Evolutionary conservation across 2,329 filamentous ascomycete species (phyloP).

Genomic region (Pseudogymnoascus sp.): DNA sequence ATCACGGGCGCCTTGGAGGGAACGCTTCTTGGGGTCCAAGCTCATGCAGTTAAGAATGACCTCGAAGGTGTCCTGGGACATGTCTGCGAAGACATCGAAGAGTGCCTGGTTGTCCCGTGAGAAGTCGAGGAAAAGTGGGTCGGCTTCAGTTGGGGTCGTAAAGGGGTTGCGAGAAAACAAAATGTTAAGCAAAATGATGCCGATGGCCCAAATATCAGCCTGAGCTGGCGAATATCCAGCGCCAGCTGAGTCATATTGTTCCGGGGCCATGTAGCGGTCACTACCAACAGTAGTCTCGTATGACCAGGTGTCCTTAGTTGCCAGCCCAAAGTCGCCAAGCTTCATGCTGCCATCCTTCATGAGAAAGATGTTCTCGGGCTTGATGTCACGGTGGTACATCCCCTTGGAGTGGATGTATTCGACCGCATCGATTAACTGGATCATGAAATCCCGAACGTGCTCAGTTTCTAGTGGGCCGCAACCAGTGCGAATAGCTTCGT

Average conservation of each 20-base stretch:
- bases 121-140: conserved; percentile 90
- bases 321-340: conserved; percentile 91
- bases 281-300: conserved; percentile 91
- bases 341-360: conserved; percentile 84
- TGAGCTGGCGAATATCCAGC: conserved; percentile 87
- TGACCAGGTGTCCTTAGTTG: conserved; percentile 83
- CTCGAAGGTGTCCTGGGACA: conserved; percentile 97
- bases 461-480: conserved; percentile 89
- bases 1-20: conserved; percentile 68
- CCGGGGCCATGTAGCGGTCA: conserved; percentile 98
- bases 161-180: conserved; percentile 97
- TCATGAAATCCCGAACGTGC: conserved; percentile 95
- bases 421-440: conserved; percentile 84
- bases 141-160: conserved; percentile 80
- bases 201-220: conserved; percentile 95
- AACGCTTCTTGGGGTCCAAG: conserved; percentile 83
- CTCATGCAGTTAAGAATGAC: conserved; percentile 87
- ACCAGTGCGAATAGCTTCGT: conserved; percentile 88
- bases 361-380: conserved; percentile 98
- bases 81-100: conserved; percentile 96
- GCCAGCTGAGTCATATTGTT: conserved; percentile 87
- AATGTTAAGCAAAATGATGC: conserved; percentile 92
- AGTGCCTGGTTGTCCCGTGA: conserved; percentile 88
- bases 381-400: conserved; percentile 96
- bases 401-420: conserved; percentile 86